Conservation (phyloP, 1,284 basidiomycete species). For the Golubevia pallescens region DNA sequence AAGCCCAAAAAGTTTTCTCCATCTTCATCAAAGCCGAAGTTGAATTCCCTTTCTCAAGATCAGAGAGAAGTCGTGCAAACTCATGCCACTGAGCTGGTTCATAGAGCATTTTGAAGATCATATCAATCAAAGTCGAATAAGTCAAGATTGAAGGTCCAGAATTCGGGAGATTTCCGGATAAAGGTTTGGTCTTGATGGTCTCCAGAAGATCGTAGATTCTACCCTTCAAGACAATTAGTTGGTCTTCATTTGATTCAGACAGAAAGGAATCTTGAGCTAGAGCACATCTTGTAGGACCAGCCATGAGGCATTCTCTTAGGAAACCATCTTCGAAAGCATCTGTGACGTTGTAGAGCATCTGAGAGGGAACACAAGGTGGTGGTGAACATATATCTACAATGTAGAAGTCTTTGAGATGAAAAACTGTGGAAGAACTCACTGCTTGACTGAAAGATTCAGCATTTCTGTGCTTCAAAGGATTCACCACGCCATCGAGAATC, state of each 20-base stretch:
- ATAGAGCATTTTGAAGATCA: constrained; percentile 23
- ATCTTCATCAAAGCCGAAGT: constrained; percentile 12
- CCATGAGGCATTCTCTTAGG: constrained; percentile 24
- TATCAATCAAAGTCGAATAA: constrained; percentile 16
- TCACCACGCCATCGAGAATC: background rate
- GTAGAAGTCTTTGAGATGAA: too few species aligned
- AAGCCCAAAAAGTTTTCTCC: constrained; percentile 19
- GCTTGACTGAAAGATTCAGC: constrained; percentile 15
- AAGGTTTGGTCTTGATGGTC: constrained; percentile 9
- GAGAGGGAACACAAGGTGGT: constrained; percentile 1
- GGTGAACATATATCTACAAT: too few species aligned
- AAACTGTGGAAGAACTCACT: too few species aligned
- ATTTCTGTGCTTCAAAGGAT: constrained; percentile 14
- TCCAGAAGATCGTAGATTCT: constrained; percentile 18
- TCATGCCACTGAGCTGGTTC: constrained; percentile 12
- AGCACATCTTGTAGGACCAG: constrained; percentile 18
- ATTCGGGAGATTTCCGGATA: constrained; percentile 12
- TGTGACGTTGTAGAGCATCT: constrained; percentile 25
- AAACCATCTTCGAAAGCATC: constrained; percentile 27
- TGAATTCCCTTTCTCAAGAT: constrained; percentile 15
- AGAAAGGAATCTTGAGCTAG: constrained; percentile 20
- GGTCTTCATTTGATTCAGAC: background rate
- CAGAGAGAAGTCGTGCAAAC: constrained; percentile 11
- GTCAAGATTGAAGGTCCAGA: constrained; percentile 23
- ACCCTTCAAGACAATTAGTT: background rate